These are phyloP conservation scores for Diaporthe vaccinii DNA, from an alignment of 2,329 filamentous ascomycete genomes.

Conservation along the genomic window DNA sequence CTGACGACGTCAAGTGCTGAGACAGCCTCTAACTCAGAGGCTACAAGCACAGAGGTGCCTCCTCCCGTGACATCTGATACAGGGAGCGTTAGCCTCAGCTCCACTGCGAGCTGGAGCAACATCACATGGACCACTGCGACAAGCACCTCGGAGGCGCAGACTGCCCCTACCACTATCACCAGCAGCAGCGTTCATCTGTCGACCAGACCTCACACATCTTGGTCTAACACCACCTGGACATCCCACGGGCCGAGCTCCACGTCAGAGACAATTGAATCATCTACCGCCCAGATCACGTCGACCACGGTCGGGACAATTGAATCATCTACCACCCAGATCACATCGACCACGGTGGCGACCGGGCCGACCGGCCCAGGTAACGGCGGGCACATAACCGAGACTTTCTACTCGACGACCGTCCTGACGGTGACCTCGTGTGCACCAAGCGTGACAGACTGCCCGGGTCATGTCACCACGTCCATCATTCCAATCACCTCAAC, in stretches of 20 bases:
- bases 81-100: neutral
- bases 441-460: constrained; percentile 40
- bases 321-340: neutral
- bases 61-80: constrained; percentile 4
- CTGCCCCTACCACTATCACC: constrained; percentile 14
- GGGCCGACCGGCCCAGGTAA: constrained; percentile 8
- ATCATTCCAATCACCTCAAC: constrained; percentile 53
- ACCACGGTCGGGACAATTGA: neutral
- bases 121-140: neutral
- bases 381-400: constrained; percentile 30
- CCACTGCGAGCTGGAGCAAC: constrained; percentile 22
- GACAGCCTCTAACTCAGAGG: neutral
- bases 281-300: neutral
- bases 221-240: constrained; percentile 33
- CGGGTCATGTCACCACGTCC: constrained; percentile 48
- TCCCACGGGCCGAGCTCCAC: constrained; percentile 24
- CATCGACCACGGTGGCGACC: constrained; percentile 32
- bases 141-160: constrained; percentile 13
- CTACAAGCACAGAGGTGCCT: neutral
- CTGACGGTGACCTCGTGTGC: constrained; percentile 37
- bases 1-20: neutral
- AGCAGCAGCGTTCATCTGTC: constrained; percentile 31
- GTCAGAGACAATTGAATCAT: neutral
- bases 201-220: constrained; percentile 16
- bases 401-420: constrained; percentile 35